Conservation (phyloP, 768 basidiomycete species). For the Termitomyces eurrhizus region DNA sequence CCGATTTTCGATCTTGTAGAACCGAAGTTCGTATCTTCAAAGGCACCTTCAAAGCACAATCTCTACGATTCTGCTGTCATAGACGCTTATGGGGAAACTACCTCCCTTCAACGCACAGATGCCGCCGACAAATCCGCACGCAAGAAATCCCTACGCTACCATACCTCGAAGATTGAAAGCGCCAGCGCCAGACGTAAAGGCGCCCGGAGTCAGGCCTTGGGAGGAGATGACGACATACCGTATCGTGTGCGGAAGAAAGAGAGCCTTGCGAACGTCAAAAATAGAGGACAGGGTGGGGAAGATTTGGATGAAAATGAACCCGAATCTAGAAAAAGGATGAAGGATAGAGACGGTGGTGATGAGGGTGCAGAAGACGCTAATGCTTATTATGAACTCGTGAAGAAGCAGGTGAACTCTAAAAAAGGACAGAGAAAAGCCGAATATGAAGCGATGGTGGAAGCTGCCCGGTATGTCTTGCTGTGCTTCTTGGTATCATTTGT, state of each 20-base stretch:
- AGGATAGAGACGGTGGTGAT: constrained; percentile 33
- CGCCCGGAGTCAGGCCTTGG: constrained; percentile 64
- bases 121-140: constrained; percentile 80
- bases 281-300: constrained; percentile 52
- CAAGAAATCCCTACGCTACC: constrained; percentile 85
- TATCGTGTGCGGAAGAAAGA: constrained; percentile 73
- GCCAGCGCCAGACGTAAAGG: constrained; percentile 70
- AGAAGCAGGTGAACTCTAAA: constrained; percentile 62
- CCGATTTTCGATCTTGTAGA: constrained; percentile 76
- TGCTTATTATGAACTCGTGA: constrained; percentile 91
- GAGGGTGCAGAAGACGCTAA: constrained; percentile 48
- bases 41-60: constrained; percentile 23
- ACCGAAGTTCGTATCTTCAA: constrained; percentile 59
- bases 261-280: constrained; percentile 40
- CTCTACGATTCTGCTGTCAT: constrained; percentile 21
- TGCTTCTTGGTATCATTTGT: constrained; percentile 1
- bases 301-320: constrained; percentile 62
- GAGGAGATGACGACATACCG: constrained; percentile 95
- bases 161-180: constrained; percentile 87
- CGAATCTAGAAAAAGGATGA: constrained; percentile 29
- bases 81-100: constrained; percentile 73
- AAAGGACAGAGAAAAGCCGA: constrained; percentile 79
- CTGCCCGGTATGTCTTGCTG: constrained; percentile 46
- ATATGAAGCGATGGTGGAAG: constrained; percentile 64
- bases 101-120: constrained; percentile 64